A percentile compares a stretch with the other conserved stretches of the same genome.
phyloP scores from a whole-genome alignment of 352 stramenopile species.

The Pythium monospermum region DNA sequence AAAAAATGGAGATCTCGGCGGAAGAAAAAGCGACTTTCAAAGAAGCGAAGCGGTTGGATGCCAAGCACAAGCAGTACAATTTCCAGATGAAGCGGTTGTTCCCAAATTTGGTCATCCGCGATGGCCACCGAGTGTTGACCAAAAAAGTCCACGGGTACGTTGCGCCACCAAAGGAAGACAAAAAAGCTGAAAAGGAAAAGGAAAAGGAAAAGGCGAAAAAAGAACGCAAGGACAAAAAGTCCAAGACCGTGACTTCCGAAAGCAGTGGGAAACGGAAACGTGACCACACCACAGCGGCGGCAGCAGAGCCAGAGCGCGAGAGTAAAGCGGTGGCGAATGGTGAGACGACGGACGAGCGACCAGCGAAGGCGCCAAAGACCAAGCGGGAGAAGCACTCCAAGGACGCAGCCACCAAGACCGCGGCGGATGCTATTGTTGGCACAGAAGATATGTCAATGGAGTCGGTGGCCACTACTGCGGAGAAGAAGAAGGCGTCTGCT shows the following conservation, averaged over 20 bases:
- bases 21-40: conserved; percentile 54
- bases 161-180: conserved; percentile 64
- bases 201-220: conserved; percentile 26
- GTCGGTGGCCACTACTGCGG: conserved; percentile 23
- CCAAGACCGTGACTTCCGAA: conserved; percentile 5
- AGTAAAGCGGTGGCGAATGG: neutral
- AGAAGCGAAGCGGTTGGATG: conserved; percentile 60
- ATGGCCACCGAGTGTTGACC: conserved; percentile 68
- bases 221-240: conserved; percentile 15
- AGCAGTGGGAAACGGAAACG: conserved; percentile 14
- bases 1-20: conserved; percentile 29
- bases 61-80: conserved; percentile 86
- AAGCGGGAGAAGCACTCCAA: conserved; percentile 25
- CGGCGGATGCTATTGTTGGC: conserved; percentile 5
- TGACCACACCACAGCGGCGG: neutral
- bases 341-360: conserved; percentile 11
- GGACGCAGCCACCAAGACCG: neutral
- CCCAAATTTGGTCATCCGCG: conserved; percentile 69
- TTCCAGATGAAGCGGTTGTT: conserved; percentile 88
- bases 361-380: conserved; percentile 14
- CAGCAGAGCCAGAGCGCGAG: conserved; percentile 1
- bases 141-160: conserved; percentile 84
- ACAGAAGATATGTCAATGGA: conserved; percentile 25
- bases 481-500: conserved; percentile 7
- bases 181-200: conserved; percentile 24